Conservation (phyloP, 2,329 filamentous ascomycete genomes). For the Didymella exigua region DNA sequence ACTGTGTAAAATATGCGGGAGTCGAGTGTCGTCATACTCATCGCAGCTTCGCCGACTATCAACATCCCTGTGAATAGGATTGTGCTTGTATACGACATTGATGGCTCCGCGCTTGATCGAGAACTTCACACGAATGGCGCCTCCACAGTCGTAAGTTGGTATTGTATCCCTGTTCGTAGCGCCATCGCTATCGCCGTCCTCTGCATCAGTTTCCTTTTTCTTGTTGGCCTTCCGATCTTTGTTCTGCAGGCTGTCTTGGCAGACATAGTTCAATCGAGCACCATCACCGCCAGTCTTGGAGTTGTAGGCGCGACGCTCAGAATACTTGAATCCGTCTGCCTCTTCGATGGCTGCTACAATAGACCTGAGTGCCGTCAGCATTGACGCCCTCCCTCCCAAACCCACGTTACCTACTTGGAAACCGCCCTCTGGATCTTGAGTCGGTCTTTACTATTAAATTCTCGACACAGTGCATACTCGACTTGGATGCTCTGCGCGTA, state of each 20-base stretch:
- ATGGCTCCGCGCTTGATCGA: slow-evolving; percentile 43
- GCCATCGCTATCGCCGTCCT: slow-evolving; percentile 9
- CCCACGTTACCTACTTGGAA: slow-evolving; percentile 24
- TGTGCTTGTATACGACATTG: slow-evolving; percentile 46
- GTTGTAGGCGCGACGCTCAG: slow-evolving; percentile 38
- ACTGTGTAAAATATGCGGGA: neutral
- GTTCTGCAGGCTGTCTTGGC: slow-evolving; percentile 43
- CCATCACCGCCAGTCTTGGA: slow-evolving; percentile 38
- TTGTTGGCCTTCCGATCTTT: slow-evolving; percentile 31
- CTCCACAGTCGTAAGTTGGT: slow-evolving; percentile 42
- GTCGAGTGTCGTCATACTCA: slow-evolving; percentile 22
- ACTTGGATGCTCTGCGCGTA: slow-evolving; percentile 39
- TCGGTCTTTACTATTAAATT: slow-evolving; percentile 34
- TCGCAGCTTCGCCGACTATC: slow-evolving; percentile 22
- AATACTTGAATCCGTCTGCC: slow-evolving; percentile 44
- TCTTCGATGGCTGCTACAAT: slow-evolving; percentile 40
- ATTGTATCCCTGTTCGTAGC: slow-evolving; percentile 2
- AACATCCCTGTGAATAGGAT: slow-evolving; percentile 39
- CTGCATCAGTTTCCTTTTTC: slow-evolving; percentile 21
- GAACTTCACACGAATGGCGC: slow-evolving; percentile 44
- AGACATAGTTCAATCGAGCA: slow-evolving; percentile 41
- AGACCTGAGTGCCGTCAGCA: slow-evolving; percentile 7
- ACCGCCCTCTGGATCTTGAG: slow-evolving; percentile 40
- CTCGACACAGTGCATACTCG: slow-evolving; percentile 35
- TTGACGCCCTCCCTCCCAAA: neutral